Conservation (phyloP, 495 filamentous ascomycete species). For the Neurospora tetraspora region DNA sequence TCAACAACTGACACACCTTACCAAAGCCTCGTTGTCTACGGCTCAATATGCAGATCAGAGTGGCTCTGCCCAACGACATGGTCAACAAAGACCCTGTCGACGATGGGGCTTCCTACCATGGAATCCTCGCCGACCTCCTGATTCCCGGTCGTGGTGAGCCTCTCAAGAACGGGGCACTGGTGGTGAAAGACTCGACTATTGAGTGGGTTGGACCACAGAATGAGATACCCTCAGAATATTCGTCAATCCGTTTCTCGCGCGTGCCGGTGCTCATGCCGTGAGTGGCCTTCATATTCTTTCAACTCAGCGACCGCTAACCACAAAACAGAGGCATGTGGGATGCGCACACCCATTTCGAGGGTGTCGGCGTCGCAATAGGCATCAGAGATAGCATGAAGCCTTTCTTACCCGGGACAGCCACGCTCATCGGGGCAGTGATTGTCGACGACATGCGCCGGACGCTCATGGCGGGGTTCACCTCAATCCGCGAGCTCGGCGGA, state of each 20-base stretch:
- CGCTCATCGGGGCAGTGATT: conserved; percentile 5
- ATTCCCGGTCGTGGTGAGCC: conserved; percentile 38
- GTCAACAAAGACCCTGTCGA: neutral
- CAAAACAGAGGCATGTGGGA: conserved; percentile 37
- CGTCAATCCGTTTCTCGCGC: conserved; percentile 1
- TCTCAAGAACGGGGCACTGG: conserved; percentile 27
- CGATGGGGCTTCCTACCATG: neutral
- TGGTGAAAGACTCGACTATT: conserved; percentile 32
- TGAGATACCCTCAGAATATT: conserved; percentile 27
- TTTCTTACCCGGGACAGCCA: conserved; percentile 1
- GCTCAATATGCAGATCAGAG: neutral
- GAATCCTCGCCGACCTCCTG: conserved; percentile 20
- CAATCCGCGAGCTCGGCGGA: conserved; percentile 40
- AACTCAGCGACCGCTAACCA: neutral
- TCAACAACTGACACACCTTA: neutral
- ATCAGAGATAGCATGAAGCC: conserved; percentile 1
- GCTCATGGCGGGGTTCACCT: conserved; percentile 43
- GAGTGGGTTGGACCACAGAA: conserved; percentile 30
- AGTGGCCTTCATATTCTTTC: conserved; percentile 32
- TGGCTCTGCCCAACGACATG: neutral
- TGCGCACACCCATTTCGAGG: conserved; percentile 37
- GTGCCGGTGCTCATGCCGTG: conserved; percentile 42
- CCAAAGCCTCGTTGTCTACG: neutral
- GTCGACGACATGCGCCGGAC: conserved; percentile 17
- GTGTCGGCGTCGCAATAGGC: conserved; percentile 4